Conservation (phyloP, 2,329 filamentous ascomycete species). For the Fusarium verticillioides region DNA sequence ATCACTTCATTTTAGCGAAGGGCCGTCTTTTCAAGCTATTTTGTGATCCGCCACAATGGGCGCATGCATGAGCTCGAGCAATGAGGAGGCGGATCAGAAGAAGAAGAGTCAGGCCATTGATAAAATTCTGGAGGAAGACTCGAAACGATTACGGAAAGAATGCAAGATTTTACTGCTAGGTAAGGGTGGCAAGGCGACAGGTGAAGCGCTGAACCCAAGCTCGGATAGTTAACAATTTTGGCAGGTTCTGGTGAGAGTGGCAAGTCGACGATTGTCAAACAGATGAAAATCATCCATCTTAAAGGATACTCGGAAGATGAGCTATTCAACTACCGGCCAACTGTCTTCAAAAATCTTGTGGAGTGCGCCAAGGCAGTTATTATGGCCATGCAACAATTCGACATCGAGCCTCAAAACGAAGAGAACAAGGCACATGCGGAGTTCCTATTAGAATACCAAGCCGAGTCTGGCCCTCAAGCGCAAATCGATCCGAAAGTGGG, state of each 20-base stretch:
- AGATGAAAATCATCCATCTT: slow-evolving; percentile 99
- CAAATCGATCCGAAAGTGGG: slow-evolving; percentile 84
- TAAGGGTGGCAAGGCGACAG: slow-evolving; percentile 57
- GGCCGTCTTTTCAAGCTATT: slow-evolving; percentile 23
- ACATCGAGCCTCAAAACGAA: slow-evolving; percentile 79
- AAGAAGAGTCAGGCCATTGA: slow-evolving; percentile 98
- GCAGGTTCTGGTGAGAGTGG: slow-evolving; percentile 97
- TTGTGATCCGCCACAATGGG: slow-evolving; percentile 73
- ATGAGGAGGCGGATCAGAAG: slow-evolving; percentile 90
- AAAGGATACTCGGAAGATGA: slow-evolving; percentile 97
- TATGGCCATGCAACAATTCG: slow-evolving; percentile 90
- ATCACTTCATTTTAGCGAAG: slow-evolving; percentile 11
- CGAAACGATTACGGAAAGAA: slow-evolving; percentile 90
- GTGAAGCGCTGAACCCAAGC: not conserved
- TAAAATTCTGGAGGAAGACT: slow-evolving; percentile 92
- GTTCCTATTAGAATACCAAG: slow-evolving; percentile 86
- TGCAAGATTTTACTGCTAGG: slow-evolving; percentile 98
- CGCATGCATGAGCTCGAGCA: slow-evolving; percentile 88
- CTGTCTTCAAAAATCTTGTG: slow-evolving; percentile 97
- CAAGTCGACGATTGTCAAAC: slow-evolving; percentile 99
- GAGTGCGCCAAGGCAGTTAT: slow-evolving; percentile 97
- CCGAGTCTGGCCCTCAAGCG: slow-evolving; percentile 90
- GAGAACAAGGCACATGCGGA: slow-evolving; percentile 79
- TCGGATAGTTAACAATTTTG: slow-evolving; percentile 29
- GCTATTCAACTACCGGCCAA: slow-evolving; percentile 91